These are phyloP conservation scores for Boletus tomentosulus DNA, from an alignment of 768 basidiomycete genomes.

Conservation along the genomic window DNA sequence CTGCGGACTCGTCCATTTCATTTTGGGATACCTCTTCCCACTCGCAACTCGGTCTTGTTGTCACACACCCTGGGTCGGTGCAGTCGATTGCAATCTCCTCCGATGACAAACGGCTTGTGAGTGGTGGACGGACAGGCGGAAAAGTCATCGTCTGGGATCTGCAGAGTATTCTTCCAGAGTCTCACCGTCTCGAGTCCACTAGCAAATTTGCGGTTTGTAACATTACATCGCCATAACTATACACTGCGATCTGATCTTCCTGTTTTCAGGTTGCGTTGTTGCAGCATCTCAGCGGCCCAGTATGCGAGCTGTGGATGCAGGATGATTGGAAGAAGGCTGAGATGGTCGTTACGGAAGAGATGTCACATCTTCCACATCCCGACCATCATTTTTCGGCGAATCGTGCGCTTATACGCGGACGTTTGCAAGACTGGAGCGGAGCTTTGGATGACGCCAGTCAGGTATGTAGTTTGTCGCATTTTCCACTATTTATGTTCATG, in stretches of 20 bases:
- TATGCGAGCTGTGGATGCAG: slow-evolving; percentile 4
- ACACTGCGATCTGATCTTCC: neutral
- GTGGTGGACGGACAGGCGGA: slow-evolving; percentile 5
- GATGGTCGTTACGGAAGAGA: slow-evolving; percentile 6
- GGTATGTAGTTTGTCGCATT: neutral
- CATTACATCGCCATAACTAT: neutral
- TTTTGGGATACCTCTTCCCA: slow-evolving; percentile 13
- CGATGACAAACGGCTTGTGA: slow-evolving; percentile 8
- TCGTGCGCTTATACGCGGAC: slow-evolving; percentile 10
- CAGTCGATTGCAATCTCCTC: slow-evolving; percentile 11
- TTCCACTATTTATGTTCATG: neutral
- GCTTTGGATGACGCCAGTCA: slow-evolving; percentile 8
- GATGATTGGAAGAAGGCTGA: slow-evolving; percentile 8
- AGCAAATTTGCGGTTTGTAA: slow-evolving; percentile 1
- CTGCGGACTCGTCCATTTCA: slow-evolving; percentile 7
- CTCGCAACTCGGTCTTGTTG: slow-evolving; percentile 6
- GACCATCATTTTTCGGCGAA: neutral
- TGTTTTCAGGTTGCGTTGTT: slow-evolving; percentile 4
- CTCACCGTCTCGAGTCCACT: neutral
- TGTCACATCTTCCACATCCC: neutral
- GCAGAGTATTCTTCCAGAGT: slow-evolving; percentile 5
- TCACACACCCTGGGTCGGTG: slow-evolving; percentile 5
- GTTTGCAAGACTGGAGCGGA: slow-evolving; percentile 7
- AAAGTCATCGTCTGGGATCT: slow-evolving; percentile 9
- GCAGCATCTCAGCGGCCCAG: neutral